These are phyloP conservation scores for Carex myosuroides DNA, from an alignment of 176 grass and related monocot genomes.

Conservation along the genomic window DNA sequence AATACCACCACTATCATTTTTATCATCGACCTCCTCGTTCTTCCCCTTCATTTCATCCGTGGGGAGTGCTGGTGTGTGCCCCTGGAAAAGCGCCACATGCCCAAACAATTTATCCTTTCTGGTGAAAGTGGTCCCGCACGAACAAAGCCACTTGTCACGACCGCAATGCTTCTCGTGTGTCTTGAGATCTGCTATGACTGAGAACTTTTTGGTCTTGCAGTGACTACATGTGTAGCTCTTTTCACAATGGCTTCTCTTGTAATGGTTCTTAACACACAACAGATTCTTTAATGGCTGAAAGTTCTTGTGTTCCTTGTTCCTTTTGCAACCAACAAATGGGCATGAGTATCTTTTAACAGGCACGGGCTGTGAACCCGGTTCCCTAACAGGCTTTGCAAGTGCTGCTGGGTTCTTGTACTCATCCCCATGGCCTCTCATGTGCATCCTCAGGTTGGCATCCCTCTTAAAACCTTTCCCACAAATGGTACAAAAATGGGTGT, in stretches of 20 bases:
- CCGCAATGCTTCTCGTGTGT: slow-evolving; percentile 79
- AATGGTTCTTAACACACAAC: slow-evolving; percentile 80
- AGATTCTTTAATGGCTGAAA: slow-evolving; percentile 77
- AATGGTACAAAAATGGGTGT: slow-evolving; percentile 67
- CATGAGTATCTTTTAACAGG: slow-evolving; percentile 61
- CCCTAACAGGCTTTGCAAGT: slow-evolving; percentile 55
- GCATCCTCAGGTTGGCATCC: slow-evolving; percentile 75
- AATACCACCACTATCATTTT: background rate
- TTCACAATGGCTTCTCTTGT: slow-evolving; percentile 71
- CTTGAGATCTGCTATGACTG: slow-evolving; percentile 64
- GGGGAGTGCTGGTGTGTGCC: slow-evolving; percentile 48
- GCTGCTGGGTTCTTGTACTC: slow-evolving; percentile 69
- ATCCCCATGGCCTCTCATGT: slow-evolving; percentile 74
- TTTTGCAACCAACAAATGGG: slow-evolving; percentile 57
- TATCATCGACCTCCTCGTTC: slow-evolving; percentile 1
- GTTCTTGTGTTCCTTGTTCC: slow-evolving; percentile 69
- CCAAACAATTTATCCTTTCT: slow-evolving; percentile 83
- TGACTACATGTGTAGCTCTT: slow-evolving; percentile 64
- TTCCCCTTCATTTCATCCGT: slow-evolving; percentile 35
- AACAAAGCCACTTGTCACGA: slow-evolving; percentile 58
- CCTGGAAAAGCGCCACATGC: slow-evolving; percentile 66
- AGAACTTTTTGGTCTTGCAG: slow-evolving; percentile 66
- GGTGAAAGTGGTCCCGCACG: slow-evolving; percentile 64
- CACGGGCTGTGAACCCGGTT: slow-evolving; percentile 25
- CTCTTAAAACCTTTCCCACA: slow-evolving; percentile 84